A percentile compares a stretch with the other conserved stretches of the same genome.
phyloP scores from a whole-genome alignment of 768 basidiomycete species.

The Mycena floridula region DNA sequence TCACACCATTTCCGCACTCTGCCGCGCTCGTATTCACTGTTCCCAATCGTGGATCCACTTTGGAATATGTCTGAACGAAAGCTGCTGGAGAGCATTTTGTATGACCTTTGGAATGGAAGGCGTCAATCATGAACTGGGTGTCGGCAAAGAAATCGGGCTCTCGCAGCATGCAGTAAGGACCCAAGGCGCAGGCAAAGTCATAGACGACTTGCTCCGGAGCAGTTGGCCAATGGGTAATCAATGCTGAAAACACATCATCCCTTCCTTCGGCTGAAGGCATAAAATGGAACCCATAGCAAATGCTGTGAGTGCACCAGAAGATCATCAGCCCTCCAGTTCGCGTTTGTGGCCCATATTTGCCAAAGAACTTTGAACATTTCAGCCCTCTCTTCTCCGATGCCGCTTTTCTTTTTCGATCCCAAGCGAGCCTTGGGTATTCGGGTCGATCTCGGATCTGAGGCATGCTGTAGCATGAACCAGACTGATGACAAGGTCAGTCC shows the following conservation, averaged over 20 bases:
- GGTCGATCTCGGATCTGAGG: constrained; percentile 22
- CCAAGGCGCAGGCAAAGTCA: too few relatives aligned
- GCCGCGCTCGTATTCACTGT: neutral
- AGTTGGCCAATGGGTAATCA: too few relatives aligned
- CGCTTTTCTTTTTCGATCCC: constrained; percentile 2
- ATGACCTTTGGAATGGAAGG: constrained; percentile 13
- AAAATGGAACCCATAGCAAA: constrained; percentile 27
- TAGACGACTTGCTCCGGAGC: too few relatives aligned
- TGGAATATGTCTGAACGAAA: too few relatives aligned
- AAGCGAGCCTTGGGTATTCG: constrained; percentile 17
- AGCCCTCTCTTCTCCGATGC: constrained; percentile 5
- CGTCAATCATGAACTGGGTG: constrained; percentile 15
- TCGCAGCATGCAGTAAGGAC: constrained; percentile 12
- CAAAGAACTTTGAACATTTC: constrained; percentile 16
- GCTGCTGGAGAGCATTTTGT: constrained; percentile 13
- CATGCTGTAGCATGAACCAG: constrained; percentile 23
- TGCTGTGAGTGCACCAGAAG: constrained; percentile 26
- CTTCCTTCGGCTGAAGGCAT: constrained; percentile 11
- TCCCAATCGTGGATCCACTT: too few relatives aligned
- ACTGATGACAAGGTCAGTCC: constrained; percentile 12
- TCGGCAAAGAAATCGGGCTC: constrained; percentile 12
- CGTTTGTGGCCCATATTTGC: constrained; percentile 9
- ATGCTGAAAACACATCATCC: constrained; percentile 14
- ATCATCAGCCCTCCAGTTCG: constrained; percentile 25
- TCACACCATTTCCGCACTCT: neutral